phyloP scores from a whole-genome alignment of 2,329 filamentous ascomycete genomes.

The Hymenoscyphus scutula region DNA sequence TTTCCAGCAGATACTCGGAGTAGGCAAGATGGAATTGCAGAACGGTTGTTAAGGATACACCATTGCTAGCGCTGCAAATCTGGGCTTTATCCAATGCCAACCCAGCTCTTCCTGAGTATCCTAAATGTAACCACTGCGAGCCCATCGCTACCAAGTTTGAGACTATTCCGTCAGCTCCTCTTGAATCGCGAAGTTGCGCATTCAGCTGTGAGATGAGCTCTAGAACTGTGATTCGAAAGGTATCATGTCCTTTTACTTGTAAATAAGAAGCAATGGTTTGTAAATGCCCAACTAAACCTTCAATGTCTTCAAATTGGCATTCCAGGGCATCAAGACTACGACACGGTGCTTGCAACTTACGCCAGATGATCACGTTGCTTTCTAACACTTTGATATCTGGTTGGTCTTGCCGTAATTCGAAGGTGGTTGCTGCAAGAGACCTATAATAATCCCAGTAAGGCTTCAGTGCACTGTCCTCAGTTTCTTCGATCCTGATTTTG shows the following conservation, averaged over 20 bases:
- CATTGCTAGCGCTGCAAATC: constrained; percentile 42
- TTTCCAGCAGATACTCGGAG: constrained; percentile 70
- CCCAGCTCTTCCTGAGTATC: constrained; percentile 58
- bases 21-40: constrained; percentile 66
- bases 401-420: constrained; percentile 30
- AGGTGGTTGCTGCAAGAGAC: constrained; percentile 25
- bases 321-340: constrained; percentile 42
- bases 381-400: constrained; percentile 29
- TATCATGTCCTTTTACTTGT: constrained; percentile 54
- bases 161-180: constrained; percentile 43
- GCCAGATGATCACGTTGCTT: constrained; percentile 32
- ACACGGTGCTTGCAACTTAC: constrained; percentile 44
- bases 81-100: constrained; percentile 58
- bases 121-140: constrained; percentile 56
- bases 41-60: constrained; percentile 44
- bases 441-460: constrained; percentile 29
- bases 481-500: constrained; percentile 16
- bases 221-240: constrained; percentile 47
- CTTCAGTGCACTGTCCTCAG: constrained; percentile 29
- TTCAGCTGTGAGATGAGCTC: constrained; percentile 47
- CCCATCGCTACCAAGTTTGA: constrained; percentile 44
- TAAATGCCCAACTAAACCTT: constrained; percentile 49
- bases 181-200: constrained; percentile 42
- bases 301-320: constrained; percentile 48
- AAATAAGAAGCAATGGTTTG: constrained; percentile 54